Base-by-base conservation (phyloP, 2,329 filamentous ascomycete genomes). In the Fusarium sp. region DNA sequence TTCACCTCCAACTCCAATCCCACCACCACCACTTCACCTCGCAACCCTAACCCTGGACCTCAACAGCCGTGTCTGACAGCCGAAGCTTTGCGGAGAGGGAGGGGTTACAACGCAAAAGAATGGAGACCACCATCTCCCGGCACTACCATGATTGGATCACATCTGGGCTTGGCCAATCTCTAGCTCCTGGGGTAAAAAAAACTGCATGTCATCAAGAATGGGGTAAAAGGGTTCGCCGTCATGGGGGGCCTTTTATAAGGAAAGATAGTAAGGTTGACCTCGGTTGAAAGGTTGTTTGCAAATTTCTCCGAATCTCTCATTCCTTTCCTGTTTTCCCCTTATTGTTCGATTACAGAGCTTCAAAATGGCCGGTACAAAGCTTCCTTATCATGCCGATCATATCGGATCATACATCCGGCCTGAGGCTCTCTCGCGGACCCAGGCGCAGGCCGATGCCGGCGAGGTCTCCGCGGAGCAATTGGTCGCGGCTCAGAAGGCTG, bases 391-490 rank as follows among this genome's bases (percentile, higher is more conserved):
- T 75, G 89, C 90, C 64, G 90, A 93, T 79, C 90, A 93, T 70
- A 85, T 91, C 66, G 90, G 90, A 54, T 92, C 90, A 13, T 83
- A 93, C 31, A 85, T 92, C 62, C 88, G 90, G 31, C 90, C 90
- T 1, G 78, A 87, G 57, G 80, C 85, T 56, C 84, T 93, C 25
- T 82, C 91, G 13, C 82, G 87, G 50, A 86, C 86, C 51, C 77
- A 80, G 62, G 67, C 73, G 9, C 67, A 76, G n/a, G 77, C 78
- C 84, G 90, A 78, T 81, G 84, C 69, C 77, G 85, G 76, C 78
- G 84, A 64, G 83, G 70, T 75, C 63, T 74, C 76, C 1, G 31
- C 67, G 6, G 74, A 75, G 14, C 82, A 86, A 74, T 83, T 91
- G 38, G 80, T 79, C 29, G 80, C 81, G 2, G 80, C 86, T 11